phyloP scores from a whole-genome alignment of 805 yeast genomes.

The Lipomyces chichibuensis region DNA sequence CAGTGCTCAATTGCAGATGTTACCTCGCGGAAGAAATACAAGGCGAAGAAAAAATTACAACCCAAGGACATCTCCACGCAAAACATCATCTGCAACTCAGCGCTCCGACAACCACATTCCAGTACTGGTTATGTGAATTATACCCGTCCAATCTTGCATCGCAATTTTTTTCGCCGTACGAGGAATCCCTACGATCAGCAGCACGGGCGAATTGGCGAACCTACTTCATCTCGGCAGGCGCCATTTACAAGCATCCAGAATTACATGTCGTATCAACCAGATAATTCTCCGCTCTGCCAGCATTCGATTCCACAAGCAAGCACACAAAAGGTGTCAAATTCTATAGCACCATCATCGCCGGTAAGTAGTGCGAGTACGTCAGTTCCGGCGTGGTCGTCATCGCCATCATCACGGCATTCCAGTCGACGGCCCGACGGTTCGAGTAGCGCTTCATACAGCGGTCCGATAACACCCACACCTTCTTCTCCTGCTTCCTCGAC shows the following conservation, averaged over 20 bases:
- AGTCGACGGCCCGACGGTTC: neutral
- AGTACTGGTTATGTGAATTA: neutral
- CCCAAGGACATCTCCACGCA: neutral
- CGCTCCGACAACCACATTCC: neutral
- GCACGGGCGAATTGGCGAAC: neutral
- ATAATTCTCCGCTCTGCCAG: neutral
- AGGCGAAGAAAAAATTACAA: neutral
- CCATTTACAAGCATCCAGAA: neutral
- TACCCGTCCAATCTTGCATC: neutral
- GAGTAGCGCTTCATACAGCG: neutral
- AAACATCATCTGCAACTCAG: neutral
- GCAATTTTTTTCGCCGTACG: neutral
- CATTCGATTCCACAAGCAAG: neutral
- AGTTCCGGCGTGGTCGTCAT: neutral
- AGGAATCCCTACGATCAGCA: neutral
- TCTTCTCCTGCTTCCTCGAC: slow-evolving; percentile 1
- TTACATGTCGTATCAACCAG: neutral
- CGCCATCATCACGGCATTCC: neutral
- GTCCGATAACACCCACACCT: neutral
- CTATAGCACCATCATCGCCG: neutral
- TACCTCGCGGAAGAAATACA: neutral
- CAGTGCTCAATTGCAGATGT: neutral
- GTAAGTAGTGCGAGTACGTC: neutral
- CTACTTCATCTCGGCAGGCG: neutral
- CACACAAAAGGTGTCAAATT: neutral